phyloP scores from a whole-genome alignment of 495 filamentous ascomycete genomes.

The Ascobolus immersus region DNA sequence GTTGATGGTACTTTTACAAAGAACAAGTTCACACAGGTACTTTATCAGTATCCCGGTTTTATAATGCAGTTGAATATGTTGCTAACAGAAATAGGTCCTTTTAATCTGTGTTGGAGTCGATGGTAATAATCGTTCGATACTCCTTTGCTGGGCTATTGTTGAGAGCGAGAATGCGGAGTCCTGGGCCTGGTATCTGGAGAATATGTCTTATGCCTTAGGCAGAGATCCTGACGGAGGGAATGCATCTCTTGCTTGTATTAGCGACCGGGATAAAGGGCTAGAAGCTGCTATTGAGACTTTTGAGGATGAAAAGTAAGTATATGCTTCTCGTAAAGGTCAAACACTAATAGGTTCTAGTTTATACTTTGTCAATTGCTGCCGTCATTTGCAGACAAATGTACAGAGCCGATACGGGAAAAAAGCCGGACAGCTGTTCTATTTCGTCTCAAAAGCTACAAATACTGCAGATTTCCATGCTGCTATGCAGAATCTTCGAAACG shows the following conservation, averaged over 20 bases:
- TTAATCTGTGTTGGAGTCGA: constrained; percentile 4
- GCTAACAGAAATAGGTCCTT: no score
- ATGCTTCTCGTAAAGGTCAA: no score
- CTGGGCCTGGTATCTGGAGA: constrained; percentile 1
- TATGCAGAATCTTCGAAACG: background rate
- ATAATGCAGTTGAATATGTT: no score
- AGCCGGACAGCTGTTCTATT: no score
- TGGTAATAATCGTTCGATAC: background rate
- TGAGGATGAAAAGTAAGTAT: no score
- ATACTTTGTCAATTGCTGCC: no score
- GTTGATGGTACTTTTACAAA: constrained; percentile 6
- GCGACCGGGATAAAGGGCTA: constrained; percentile 3
- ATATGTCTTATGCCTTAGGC: no score
- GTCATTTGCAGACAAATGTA: background rate
- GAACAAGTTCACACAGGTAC: constrained; percentile 1
- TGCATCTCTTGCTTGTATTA: no score
- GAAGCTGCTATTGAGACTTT: background rate
- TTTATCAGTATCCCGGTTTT: no score
- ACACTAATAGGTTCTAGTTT: no score
- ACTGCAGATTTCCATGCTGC: background rate
- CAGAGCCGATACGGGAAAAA: no score
- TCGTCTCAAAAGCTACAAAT: background rate
- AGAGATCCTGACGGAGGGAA: no score
- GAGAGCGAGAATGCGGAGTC: constrained; percentile 5
- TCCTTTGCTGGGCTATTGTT: constrained; percentile 4